phyloP scores from a whole-genome alignment of 371 early-diverging fungal species.

The Mortierella sp. region DNA sequence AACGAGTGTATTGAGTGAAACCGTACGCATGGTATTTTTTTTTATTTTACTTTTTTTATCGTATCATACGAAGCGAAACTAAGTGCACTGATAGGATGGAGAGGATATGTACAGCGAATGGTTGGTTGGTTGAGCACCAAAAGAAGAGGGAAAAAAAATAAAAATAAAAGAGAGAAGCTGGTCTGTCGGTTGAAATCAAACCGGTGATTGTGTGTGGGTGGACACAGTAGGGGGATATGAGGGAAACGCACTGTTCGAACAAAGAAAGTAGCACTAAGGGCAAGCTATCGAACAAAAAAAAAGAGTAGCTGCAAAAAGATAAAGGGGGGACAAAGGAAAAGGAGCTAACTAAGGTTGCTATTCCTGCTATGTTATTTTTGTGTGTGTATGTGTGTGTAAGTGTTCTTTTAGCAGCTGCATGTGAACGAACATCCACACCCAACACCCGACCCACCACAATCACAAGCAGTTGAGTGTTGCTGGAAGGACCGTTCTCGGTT shows the following conservation, averaged over 20 bases:
- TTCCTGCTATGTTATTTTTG: not conserved
- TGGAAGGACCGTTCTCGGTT: conserved; percentile 53
- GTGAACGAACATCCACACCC: conserved; percentile 50
- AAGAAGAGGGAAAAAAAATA: too few species aligned
- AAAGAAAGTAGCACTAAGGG: not conserved
- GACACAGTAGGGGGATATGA: conserved; percentile 4
- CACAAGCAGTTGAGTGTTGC: conserved; percentile 53
- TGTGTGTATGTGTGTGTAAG: too few species aligned
- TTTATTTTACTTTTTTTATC: not conserved
- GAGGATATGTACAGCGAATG: not conserved
- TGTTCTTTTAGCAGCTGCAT: conserved; percentile 44
- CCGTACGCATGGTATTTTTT: not conserved
- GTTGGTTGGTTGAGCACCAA: too few species aligned
- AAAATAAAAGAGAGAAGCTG: not conserved
- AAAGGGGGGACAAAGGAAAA: too few species aligned
- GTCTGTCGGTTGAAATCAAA: not conserved
- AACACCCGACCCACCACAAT: conserved; percentile 56
- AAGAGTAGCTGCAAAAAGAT: not conserved
- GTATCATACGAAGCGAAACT: not conserved
- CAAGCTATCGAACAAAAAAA: not conserved
- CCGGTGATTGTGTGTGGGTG: too few species aligned
- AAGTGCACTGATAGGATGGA: not conserved
- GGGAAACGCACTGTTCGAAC: not conserved
- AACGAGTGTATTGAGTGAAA: not conserved
- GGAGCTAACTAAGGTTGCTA: too few species aligned